A percentile compares a stretch with the other conserved stretches of the same genome.
These are phyloP conservation scores for Coffea canephora DNA, from an alignment of 257 asterid genomes.

Conservation along the genomic window DNA sequence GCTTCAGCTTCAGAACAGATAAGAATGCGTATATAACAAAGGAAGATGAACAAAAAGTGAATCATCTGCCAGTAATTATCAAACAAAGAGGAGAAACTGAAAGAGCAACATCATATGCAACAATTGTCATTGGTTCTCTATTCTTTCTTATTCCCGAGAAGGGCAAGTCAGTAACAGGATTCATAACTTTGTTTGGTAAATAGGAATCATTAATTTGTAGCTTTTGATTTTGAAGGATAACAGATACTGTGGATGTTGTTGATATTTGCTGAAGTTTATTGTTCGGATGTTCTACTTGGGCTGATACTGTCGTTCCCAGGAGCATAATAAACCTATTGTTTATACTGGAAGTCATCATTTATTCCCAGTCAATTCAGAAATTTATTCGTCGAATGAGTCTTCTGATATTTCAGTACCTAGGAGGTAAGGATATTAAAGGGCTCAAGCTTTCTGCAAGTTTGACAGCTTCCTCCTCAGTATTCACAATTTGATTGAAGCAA, in stretches of 20 bases:
- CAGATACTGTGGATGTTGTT: background rate
- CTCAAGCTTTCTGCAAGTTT: constrained; percentile 38
- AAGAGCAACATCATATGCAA: background rate
- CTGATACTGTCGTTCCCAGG: too few relatives aligned
- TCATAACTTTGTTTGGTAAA: too few relatives aligned
- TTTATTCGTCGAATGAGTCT: background rate
- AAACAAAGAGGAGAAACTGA: background rate
- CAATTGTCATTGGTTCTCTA: background rate
- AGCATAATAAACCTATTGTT: too few relatives aligned
- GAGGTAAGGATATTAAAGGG: constrained; percentile 40
- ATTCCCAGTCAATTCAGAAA: too few relatives aligned
- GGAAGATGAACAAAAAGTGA: too few relatives aligned
- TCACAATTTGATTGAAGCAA: constrained; percentile 41
- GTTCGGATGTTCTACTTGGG: background rate
- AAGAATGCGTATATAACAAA: background rate
- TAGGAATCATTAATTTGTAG: background rate
- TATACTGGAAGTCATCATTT: too few relatives aligned
- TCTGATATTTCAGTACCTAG: constrained; percentile 23
- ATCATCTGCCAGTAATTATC: too few relatives aligned
- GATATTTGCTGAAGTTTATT: too few relatives aligned
- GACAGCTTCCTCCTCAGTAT: constrained; percentile 33
- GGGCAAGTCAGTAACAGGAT: too few relatives aligned
- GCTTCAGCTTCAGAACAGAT: background rate
- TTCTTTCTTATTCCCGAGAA: background rate
- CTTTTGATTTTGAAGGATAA: background rate